Evolutionary conservation across 169 alveolate species (phyloP), one percentile per base, ranked within the genome.

Genomic region (Perkinsus chesapeaki): DNA sequence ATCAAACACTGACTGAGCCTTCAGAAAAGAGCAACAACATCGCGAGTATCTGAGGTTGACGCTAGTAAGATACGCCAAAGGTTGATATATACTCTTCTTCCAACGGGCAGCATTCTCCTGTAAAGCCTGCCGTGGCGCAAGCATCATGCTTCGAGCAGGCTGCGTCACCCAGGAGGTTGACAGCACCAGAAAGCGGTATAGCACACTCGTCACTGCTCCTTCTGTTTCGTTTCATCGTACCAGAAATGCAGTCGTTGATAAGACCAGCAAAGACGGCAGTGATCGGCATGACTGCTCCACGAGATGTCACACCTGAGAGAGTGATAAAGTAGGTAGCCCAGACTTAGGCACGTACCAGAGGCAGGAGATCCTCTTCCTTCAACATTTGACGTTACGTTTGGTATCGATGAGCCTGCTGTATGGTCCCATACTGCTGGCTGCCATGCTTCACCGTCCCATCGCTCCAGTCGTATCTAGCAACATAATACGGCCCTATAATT

Each of bases 1-100:
- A 31, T 38, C 92, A 47, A 91, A 91, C 36, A 91, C 39, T 36
- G 48, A 10, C 27, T 38, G 20, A 3, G 19, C 36, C 39, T 91
- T 91, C 92, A 91, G 23, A 31, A 38, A 91, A 9, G 92, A 38
- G 92, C 92, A 91, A 60, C 92, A 91, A 31, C 92, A 91, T 5
- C 92, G 92, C 3, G 60, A 43, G 60, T 43, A 43, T 16, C 60
- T 43, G 60, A 9, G 23, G 60, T 9, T 16, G 60, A 43, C 23
- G 23, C 16, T 5, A 9, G 16, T 43, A 43, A 16, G 60, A 16
- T 43, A n/a, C n/a, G 60, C 5, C 60, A 5, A 43, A 5, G 23
- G 5, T 16, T 43, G 60, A 37, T 31, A 1, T 34, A 31, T 91
- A 47, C 47, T 91, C 92, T 23, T 9, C 48, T n/a, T 31, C 92